Evolutionary conservation across 768 basidiomycete species (phyloP), one percentile per base, ranked within the genome.

Genomic region (Xerocomus spinulosus): DNA sequence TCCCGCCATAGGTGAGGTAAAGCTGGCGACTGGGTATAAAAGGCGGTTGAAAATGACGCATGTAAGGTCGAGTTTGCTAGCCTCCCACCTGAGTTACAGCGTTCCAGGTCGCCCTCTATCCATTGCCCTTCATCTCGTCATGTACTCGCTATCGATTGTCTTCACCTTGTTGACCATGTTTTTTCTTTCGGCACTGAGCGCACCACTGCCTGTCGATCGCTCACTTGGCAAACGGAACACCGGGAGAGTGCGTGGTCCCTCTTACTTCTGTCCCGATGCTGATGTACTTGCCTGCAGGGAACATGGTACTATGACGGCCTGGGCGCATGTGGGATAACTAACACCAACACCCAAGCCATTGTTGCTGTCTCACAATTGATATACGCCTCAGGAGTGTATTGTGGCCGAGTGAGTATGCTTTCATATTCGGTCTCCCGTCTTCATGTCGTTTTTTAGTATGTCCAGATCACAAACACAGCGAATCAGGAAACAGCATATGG

Each of bases 251-350:
- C 52, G 79, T 70, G 6, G 1, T 14, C 29, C 15, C 44, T 7
- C 13, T 25, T 20, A 26, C 6, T 33, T 13, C 15, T 23, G 24
- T 17, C 13, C 24, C 17, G 21, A 42, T 14, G 37, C 54, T 51
- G 26, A 63, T 18, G 7, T 25, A 40, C 35, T 35, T 36, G n/a
- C 41, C 5, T 32, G 21, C 54, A 87, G 85, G 85, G 79, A 33
- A 88, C 85, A 28, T 88, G 77, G 77, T 88, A 77, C 61, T 52
- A 80, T 50, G 75, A 74, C 45, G 80, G 67, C 26, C 57, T 72
- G 21, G 86, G 84, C 36, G 84, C 85, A 64, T 89, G 87, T 59
- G 85, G 85, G 23, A 55, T 73, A 32, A 45, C 36, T 42, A 76
- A 85, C 60, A 63, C 40, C 29, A 61, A 77, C 60, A 73, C 55